A percentile compares a stretch with the other conserved stretches of the same genome.
Conservation (phyloP, 177 flowering plant species). For the Vitis hybrid region DNA sequence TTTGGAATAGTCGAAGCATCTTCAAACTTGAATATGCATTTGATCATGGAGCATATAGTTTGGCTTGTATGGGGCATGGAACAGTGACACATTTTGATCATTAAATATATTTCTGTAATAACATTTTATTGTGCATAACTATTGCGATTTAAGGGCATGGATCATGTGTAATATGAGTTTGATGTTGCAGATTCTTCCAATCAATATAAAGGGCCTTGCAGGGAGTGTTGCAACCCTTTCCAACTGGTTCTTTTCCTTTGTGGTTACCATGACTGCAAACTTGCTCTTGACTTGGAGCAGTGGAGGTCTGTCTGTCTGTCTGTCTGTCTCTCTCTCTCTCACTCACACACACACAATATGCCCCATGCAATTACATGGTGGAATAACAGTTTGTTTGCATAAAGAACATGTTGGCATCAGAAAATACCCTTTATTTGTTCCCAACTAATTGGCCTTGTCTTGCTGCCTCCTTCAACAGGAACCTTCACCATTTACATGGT, state of each 20-base stretch:
- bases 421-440: neutral
- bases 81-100: too few relatives aligned
- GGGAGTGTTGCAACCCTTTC: constrained; percentile 89
- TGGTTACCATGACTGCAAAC: constrained; percentile 39
- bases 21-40: too few relatives aligned
- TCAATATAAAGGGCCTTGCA: constrained; percentile 86
- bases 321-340: neutral
- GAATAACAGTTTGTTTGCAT: too few relatives aligned
- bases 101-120: too few relatives aligned
- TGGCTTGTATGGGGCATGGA: too few relatives aligned
- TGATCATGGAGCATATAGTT: too few relatives aligned
- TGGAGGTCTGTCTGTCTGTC: constrained; percentile 27
- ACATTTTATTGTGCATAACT: too few relatives aligned
- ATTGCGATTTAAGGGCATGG: neutral
- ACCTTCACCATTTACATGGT: constrained; percentile 74
- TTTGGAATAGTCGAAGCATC: too few relatives aligned
- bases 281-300: constrained; percentile 34
- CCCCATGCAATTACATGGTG: too few relatives aligned
- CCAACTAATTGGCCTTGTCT: neutral
- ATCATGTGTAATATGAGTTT: neutral
- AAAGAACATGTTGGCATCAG: too few relatives aligned
- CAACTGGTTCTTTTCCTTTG: constrained; percentile 32
- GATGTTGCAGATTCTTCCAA: constrained; percentile 77
- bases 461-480: constrained; percentile 41
- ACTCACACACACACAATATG: neutral